Conservation (phyloP, 192 early-diverging fungal species). For the Allomyces arbusculus region DNA sequence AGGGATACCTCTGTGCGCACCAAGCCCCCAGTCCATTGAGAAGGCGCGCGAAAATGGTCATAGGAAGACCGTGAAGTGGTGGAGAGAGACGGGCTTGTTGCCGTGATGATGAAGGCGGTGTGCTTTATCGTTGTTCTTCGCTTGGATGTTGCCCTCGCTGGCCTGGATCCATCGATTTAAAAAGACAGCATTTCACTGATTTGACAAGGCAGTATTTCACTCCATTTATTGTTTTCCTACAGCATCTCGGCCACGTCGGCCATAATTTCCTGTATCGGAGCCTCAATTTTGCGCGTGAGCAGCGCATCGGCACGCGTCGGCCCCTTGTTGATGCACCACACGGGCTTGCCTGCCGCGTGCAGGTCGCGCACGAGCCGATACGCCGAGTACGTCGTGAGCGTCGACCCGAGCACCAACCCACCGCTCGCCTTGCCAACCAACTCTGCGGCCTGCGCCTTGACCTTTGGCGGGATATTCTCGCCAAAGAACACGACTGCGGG, state of each 20-base stretch:
- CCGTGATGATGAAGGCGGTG: too few relatives aligned
- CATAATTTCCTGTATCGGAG: not conserved
- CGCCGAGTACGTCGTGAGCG: conserved; percentile 64
- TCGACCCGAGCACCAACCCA: conserved; percentile 59
- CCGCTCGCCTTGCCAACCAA: conserved; percentile 36
- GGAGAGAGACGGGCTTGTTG: too few relatives aligned
- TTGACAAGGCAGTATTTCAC: too few relatives aligned
- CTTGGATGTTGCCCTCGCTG: too few relatives aligned
- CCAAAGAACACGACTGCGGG: conserved; percentile 79
- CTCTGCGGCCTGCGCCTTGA: conserved; percentile 29
- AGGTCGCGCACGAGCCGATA: conserved; percentile 52
- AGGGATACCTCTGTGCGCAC: too few relatives aligned
- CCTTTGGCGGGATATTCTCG: conserved; percentile 42
- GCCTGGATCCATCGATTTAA: too few relatives aligned
- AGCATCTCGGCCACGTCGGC: not conserved
- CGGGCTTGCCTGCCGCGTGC: conserved; percentile 28
- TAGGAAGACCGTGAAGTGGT: too few relatives aligned
- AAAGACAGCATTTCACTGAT: too few relatives aligned
- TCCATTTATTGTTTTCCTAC: not conserved
- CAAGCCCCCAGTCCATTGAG: too few relatives aligned
- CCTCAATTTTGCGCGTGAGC: conserved; percentile 22
- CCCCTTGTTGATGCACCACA: conserved; percentile 55
- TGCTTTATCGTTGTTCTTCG: too few relatives aligned
- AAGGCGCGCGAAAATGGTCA: too few relatives aligned
- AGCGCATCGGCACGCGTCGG: conserved; percentile 50